These are phyloP conservation scores for Lecanicillium sp. DNA, from an alignment of 2,329 filamentous ascomycete genomes.

Conservation along the genomic window DNA sequence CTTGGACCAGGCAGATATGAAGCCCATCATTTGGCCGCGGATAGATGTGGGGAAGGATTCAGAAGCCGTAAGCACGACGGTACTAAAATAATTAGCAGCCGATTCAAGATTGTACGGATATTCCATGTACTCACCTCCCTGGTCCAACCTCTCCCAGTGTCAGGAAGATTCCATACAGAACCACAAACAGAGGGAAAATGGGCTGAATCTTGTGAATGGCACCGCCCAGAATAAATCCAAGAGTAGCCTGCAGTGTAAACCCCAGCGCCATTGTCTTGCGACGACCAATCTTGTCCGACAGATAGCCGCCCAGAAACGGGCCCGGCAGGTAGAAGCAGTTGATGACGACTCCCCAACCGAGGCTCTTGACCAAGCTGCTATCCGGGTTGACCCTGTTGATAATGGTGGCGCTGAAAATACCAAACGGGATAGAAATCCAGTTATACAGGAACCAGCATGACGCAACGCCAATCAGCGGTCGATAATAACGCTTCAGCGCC, in stretches of 20 bases:
- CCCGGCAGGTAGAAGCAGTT: slow-evolving; percentile 45
- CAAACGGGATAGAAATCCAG: slow-evolving; percentile 47
- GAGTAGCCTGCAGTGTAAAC: slow-evolving; percentile 33
- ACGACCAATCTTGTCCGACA: slow-evolving; percentile 41
- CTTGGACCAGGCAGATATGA: slow-evolving; percentile 39
- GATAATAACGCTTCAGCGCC: slow-evolving; percentile 39
- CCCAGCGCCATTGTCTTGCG: slow-evolving; percentile 43
- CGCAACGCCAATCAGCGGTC: slow-evolving; percentile 38
- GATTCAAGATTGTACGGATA: not conserved
- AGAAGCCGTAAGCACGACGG: slow-evolving; percentile 30
- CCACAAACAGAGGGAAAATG: slow-evolving; percentile 41
- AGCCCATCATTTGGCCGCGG: slow-evolving; percentile 40
- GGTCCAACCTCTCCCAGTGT: slow-evolving; percentile 42
- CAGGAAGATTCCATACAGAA: slow-evolving; percentile 43
- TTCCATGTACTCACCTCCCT: slow-evolving; percentile 24
- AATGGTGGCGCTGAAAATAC: slow-evolving; percentile 47
- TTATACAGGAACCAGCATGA: slow-evolving; percentile 46
- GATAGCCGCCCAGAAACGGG: slow-evolving; percentile 36
- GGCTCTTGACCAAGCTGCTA: slow-evolving; percentile 31
- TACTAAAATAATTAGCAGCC: slow-evolving; percentile 14
- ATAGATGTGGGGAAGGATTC: slow-evolving; percentile 44
- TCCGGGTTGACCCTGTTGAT: slow-evolving; percentile 31
- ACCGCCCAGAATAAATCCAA: slow-evolving; percentile 43
- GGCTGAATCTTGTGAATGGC: slow-evolving; percentile 35
- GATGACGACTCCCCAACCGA: slow-evolving; percentile 38